Evolutionary conservation across 257 asterid genomes (phyloP).

Genomic region (Osmanthus fragrans): DNA sequence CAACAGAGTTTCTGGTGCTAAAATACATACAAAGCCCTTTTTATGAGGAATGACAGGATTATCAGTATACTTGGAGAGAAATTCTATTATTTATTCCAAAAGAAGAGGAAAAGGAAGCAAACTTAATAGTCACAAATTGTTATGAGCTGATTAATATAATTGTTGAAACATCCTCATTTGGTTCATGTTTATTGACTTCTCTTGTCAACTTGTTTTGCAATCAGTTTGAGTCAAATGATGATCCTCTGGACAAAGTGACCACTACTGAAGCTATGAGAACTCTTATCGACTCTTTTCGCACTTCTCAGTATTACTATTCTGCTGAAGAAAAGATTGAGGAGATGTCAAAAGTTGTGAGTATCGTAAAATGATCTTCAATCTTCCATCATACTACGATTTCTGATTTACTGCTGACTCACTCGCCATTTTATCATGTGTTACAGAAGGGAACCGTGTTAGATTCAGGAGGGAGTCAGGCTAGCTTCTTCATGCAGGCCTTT

Average conservation of each 20-base stretch:
- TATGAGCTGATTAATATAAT: not conserved
- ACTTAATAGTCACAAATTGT: not conserved
- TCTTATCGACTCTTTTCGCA: conserved; percentile 59
- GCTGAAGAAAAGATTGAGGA: conserved; percentile 81
- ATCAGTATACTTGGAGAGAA: too few species aligned
- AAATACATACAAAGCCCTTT: too few species aligned
- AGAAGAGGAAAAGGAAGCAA: not conserved
- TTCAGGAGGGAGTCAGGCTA: conserved; percentile 98
- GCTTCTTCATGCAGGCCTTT: conserved; percentile 87
- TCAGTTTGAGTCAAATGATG: conserved; percentile 85
- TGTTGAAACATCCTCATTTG: not conserved
- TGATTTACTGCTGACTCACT: not conserved
- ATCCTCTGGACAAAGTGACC: conserved; percentile 87
- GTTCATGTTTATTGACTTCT: not conserved
- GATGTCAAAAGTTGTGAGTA: conserved; percentile 84
- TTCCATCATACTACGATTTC: not conserved
- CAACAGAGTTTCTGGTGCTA: too few species aligned
- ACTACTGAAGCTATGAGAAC: conserved; percentile 83
- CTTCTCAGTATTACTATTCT: conserved; percentile 58
- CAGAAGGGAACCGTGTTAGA: conserved; percentile 98
- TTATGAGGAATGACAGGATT: too few species aligned
- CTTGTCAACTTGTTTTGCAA: not conserved
- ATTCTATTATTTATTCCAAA: not conserved
- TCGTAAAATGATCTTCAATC: not conserved
- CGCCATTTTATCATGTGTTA: not conserved